Percentiles rank a stretch among this genome's conserved stretches.
These are phyloP conservation scores for Pleurostoma richardsiae DNA, from an alignment of 2,329 filamentous ascomycete species.

Conservation along the genomic window DNA sequence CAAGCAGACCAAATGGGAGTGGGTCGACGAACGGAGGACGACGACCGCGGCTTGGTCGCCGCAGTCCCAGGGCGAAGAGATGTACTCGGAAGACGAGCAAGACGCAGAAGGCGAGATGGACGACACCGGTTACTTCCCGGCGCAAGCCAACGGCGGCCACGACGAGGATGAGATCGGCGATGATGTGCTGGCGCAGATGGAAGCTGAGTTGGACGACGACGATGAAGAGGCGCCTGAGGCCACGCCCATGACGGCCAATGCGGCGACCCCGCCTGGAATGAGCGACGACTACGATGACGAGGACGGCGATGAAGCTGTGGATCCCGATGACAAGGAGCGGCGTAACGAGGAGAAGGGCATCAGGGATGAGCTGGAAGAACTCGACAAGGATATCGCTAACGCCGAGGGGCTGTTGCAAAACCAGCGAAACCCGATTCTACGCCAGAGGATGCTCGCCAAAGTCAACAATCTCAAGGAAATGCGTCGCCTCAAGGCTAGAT, in stretches of 20 bases:
- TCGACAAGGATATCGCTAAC: constrained; percentile 44
- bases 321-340: constrained; percentile 46
- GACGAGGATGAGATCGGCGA: constrained; percentile 11
- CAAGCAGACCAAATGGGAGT: constrained; percentile 56
- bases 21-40: constrained; percentile 48
- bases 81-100: constrained; percentile 39
- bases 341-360: constrained; percentile 48
- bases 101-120: constrained; percentile 46
- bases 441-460: constrained; percentile 41
- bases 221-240: constrained; percentile 46
- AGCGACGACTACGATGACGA: constrained; percentile 47
- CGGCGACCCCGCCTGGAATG: constrained; percentile 35
- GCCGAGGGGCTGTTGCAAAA: constrained; percentile 37
- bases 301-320: constrained; percentile 48
- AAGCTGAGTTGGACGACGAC: constrained; percentile 35
- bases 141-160: constrained; percentile 15
- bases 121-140: constrained; percentile 29
- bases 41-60: constrained; percentile 17
- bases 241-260: constrained; percentile 24
- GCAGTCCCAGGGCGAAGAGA: constrained; percentile 23
- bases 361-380: constrained; percentile 47
- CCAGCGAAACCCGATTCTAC: constrained; percentile 41
- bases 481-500: constrained; percentile 26
- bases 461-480: constrained; percentile 41
- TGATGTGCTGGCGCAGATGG: constrained; percentile 27